Evolutionary conservation across 768 basidiomycete genomes (phyloP).

Genomic region (Exsudoporus frostii): DNA sequence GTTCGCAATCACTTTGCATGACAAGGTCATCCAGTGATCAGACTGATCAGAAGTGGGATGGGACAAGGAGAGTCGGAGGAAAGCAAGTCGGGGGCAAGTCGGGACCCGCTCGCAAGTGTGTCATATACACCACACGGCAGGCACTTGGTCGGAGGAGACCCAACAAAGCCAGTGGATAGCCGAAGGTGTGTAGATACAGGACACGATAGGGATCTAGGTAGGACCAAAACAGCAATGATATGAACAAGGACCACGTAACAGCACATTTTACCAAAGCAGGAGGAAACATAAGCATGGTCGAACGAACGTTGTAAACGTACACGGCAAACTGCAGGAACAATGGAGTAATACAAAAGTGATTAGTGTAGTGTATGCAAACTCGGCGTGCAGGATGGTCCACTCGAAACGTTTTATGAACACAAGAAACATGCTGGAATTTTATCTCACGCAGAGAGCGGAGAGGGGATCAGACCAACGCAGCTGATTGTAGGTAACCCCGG

Average conservation of each 20-base stretch:
- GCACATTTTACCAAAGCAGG: background rate
- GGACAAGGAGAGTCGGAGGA: background rate
- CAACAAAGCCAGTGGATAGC: constrained; percentile 11
- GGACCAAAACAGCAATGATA: constrained; percentile 14
- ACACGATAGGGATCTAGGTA: background rate
- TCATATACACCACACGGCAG: constrained; percentile 6
- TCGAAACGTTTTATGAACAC: constrained; percentile 4
- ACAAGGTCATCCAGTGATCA: background rate
- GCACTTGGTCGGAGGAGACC: constrained; percentile 22
- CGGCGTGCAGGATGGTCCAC: background rate
- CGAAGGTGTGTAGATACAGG: background rate
- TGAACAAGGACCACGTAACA: constrained; percentile 5
- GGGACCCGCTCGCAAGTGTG: background rate
- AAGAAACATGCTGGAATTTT: background rate
- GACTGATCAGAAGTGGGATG: constrained; percentile 1
- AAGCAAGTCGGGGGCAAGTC: background rate
- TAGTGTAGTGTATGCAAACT: constrained; percentile 6
- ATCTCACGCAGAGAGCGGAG: background rate
- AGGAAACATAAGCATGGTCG: constrained; percentile 7
- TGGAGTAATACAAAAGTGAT: background rate
- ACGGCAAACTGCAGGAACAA: background rate
- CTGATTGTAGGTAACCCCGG: constrained; percentile 70
- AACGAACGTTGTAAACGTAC: background rate
- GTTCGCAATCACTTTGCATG: constrained; percentile 18
- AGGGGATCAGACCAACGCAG: constrained; percentile 56